These are phyloP conservation scores for Phaeosphaeria sp. DNA, from an alignment of 2,329 filamentous ascomycete species.

Conservation along the genomic window DNA sequence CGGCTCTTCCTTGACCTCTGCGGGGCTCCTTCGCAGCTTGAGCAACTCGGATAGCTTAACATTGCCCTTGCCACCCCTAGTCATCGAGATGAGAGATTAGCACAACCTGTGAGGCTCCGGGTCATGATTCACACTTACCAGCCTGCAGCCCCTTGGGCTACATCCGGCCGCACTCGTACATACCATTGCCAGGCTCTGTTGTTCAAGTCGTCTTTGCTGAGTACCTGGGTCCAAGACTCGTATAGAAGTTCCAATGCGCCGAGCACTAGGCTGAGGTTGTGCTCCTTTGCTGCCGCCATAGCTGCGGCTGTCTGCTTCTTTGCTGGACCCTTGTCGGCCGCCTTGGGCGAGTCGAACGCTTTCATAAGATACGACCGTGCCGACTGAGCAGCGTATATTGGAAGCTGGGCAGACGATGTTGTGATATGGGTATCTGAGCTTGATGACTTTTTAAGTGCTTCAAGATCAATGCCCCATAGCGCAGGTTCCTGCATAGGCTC, in stretches of 20 bases:
- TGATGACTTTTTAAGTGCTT: constrained; percentile 60
- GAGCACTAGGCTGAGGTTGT: constrained; percentile 73
- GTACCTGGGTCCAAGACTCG: constrained; percentile 73
- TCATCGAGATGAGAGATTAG: background rate
- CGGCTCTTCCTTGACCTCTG: constrained; percentile 1
- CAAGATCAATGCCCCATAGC: constrained; percentile 66
- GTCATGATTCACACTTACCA: constrained; percentile 52
- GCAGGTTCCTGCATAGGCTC: constrained; percentile 51
- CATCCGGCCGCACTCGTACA: constrained; percentile 74
- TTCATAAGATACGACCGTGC: constrained; percentile 66
- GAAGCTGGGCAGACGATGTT: constrained; percentile 59
- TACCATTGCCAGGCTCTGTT: constrained; percentile 84
- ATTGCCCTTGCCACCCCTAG: constrained; percentile 74
- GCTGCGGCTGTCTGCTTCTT: constrained; percentile 57
- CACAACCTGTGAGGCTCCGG: background rate
- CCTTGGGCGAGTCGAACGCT: constrained; percentile 62
- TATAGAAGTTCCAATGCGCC: constrained; percentile 75
- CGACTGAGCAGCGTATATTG: constrained; percentile 76
- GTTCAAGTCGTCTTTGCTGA: constrained; percentile 73
- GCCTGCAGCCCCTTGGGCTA: constrained; percentile 74
- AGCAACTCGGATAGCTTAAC: constrained; percentile 71
- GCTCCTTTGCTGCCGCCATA: constrained; percentile 67
- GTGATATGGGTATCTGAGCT: constrained; percentile 19
- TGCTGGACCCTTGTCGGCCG: constrained; percentile 23
- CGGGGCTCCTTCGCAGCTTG: constrained; percentile 28